A percentile compares a stretch with the other conserved stretches of the same genome.
phyloP scores from a whole-genome alignment of 495 filamentous ascomycete genomes.

The Bombardia bombarda region DNA sequence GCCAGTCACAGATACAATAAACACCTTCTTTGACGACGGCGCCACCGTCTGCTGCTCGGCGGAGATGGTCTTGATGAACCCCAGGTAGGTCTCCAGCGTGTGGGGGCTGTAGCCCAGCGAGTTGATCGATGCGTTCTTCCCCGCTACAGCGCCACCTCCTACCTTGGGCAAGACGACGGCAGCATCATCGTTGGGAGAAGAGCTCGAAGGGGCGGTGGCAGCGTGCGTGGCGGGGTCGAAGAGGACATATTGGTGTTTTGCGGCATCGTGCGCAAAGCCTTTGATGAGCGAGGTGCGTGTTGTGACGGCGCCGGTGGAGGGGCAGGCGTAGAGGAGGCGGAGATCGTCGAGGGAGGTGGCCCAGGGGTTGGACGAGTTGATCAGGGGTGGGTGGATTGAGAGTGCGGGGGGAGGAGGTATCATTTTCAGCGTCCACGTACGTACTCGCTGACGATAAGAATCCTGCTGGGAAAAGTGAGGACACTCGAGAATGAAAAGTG shows the following conservation, averaged over 20 bases:
- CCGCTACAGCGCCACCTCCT: too few relatives aligned
- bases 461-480: neutral
- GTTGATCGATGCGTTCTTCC: too few relatives aligned
- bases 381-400: conserved; percentile 51
- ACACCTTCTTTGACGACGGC: conserved; percentile 35
- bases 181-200: conserved; percentile 8
- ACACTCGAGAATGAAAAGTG: neutral
- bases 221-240: conserved; percentile 46
- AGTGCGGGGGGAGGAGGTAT: conserved; percentile 22
- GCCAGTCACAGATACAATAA: conserved; percentile 68
- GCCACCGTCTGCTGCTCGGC: neutral
- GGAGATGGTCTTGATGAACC: conserved; percentile 28
- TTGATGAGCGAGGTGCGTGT: conserved; percentile 53
- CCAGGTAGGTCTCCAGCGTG: conserved; percentile 58
- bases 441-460: neutral
- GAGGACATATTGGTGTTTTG: conserved; percentile 57
- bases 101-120: conserved; percentile 64
- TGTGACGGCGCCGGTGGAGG: conserved; percentile 60
- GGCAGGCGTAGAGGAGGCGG: conserved; percentile 42
- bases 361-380: conserved; percentile 67
- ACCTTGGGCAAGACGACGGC: too few relatives aligned
- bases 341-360: conserved; percentile 55
- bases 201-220: conserved; percentile 2
- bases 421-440: neutral
- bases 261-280: conserved; percentile 52